Evolutionary conservation across 495 filamentous ascomycete species (phyloP), one percentile per base, ranked within the genome.

Genomic region (Penicillium canescens): DNA sequence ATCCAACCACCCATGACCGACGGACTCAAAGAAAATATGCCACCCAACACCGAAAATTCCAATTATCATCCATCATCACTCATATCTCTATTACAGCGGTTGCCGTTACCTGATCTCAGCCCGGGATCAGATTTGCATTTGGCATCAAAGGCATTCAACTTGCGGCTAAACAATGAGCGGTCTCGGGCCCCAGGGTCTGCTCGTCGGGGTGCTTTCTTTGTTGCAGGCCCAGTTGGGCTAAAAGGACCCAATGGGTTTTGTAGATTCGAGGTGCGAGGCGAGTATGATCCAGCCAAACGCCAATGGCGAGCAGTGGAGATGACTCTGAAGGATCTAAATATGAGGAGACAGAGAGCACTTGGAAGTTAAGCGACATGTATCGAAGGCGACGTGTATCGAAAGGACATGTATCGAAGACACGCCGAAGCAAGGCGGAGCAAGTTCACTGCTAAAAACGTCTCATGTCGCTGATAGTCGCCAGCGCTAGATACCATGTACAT

Each of bases 201-300:
- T 34, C 84, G 81, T 9, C 78, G 85, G 21, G 90, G 90, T 2
- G 78, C 78, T 21, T 80, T 92, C 45, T 65, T 80, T 13, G 73
- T 93, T 18, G 70, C 69, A 16, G 90, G 90, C 1, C 70, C 89
- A 2, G 79, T 95, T 0, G 85, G 86, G 47, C 42, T 93, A 2
- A 72, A 78, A 26, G 83, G 86, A 1, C 63, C 79, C 0, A 80
- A 72, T 44, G 85, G 78, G 3, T 75, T 73, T 54, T 75, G 80
- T 51, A 76, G 81, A 13, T 61, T 86, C 46, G 83, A 87, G 62
- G 81, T 86, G 2, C 62, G 62, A 20, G 83, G 79, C 35, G 77
- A 77, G 34, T 89, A 86, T 65, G 81, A 89, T 60, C 82, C 84
- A 12, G 69, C 62, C n/a, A 65, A 72, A 13, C 58, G 64, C 9